Percentiles rank a stretch among this genome's conserved stretches.
Evolutionary conservation across 176 grass and related monocot genomes (phyloP).

Genomic region (Oryza brachyantha): DNA sequence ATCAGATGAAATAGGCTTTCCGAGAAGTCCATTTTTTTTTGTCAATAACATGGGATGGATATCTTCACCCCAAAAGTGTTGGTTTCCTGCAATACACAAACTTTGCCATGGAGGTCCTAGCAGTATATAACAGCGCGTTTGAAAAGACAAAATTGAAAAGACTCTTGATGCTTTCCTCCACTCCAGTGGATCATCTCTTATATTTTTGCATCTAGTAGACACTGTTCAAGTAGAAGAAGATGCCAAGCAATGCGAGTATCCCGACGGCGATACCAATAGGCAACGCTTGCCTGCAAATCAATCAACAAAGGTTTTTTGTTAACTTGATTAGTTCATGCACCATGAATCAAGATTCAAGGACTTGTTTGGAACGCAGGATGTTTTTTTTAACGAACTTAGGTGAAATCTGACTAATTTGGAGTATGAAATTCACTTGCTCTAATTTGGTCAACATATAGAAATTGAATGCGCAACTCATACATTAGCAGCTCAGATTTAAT

Average conservation of each 20-base stretch:
- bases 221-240: slow-evolving; percentile 85
- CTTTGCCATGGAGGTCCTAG: background rate
- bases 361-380: background rate
- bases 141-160: slow-evolving; percentile 10
- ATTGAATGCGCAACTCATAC: background rate
- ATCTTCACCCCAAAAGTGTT: background rate
- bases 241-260: slow-evolving; percentile 44
- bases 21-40: background rate
- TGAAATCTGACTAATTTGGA: background rate
- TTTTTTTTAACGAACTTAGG: background rate
- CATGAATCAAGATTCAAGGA: background rate
- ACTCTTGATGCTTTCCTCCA: background rate
- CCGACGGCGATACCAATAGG: slow-evolving; percentile 63
- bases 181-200: background rate
- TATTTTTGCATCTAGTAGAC: slow-evolving; percentile 36
- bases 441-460: background rate
- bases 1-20: background rate
- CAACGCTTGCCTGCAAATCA: slow-evolving; percentile 52
- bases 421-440: background rate
- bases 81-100: background rate
- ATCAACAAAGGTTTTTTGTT: background rate
- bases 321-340: background rate
- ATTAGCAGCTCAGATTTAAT: background rate
- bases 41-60: background rate
- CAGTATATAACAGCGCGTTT: background rate